Percentiles rank a stretch among this genome's conserved stretches.
These are phyloP conservation scores for Populus hybrid DNA, from an alignment of 441 rosid genomes.

Conservation along the genomic window DNA sequence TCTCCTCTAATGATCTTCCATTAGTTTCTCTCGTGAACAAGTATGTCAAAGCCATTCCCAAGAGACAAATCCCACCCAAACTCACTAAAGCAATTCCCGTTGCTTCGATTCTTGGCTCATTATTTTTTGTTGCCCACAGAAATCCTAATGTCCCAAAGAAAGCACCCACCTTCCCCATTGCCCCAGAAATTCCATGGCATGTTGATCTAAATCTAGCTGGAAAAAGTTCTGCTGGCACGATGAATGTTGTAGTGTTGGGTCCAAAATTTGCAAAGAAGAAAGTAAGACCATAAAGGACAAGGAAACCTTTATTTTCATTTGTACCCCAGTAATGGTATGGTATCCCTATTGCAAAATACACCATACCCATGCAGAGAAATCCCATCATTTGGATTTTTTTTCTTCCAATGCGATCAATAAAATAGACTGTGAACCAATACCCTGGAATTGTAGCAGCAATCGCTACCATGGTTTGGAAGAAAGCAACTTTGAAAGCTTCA, in stretches of 20 bases:
- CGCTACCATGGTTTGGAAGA: slow-evolving; percentile 45
- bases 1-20: slow-evolving; percentile 75
- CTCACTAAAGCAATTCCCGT: slow-evolving; percentile 38
- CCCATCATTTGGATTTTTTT: slow-evolving; percentile 60
- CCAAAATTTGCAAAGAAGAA: slow-evolving; percentile 78
- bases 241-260: slow-evolving; percentile 76
- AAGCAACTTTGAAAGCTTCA: slow-evolving; percentile 38
- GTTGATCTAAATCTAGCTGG: slow-evolving; percentile 77
- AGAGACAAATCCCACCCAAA: slow-evolving; percentile 48
- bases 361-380: slow-evolving; percentile 51
- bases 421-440: slow-evolving; percentile 50
- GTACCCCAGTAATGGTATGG: slow-evolving; percentile 41
- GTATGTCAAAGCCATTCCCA: slow-evolving; percentile 48
- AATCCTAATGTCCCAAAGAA: slow-evolving; percentile 57
- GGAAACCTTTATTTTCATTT: slow-evolving; percentile 24
- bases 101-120: slow-evolving; percentile 17
- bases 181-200: slow-evolving; percentile 76
- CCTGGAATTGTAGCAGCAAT: slow-evolving; percentile 63
- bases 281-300: slow-evolving; percentile 45
- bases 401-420: slow-evolving; percentile 62
- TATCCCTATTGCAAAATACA: slow-evolving; percentile 49
- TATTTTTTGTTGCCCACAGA: slow-evolving; percentile 36
- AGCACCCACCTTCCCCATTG: slow-evolving; percentile 69
- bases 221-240: slow-evolving; percentile 75
- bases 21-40: slow-evolving; percentile 57